Evolutionary conservation across 2,329 filamentous ascomycete species (phyloP), one percentile per base, ranked within the genome.

Genomic region (Ceratocystis colombiana): DNA sequence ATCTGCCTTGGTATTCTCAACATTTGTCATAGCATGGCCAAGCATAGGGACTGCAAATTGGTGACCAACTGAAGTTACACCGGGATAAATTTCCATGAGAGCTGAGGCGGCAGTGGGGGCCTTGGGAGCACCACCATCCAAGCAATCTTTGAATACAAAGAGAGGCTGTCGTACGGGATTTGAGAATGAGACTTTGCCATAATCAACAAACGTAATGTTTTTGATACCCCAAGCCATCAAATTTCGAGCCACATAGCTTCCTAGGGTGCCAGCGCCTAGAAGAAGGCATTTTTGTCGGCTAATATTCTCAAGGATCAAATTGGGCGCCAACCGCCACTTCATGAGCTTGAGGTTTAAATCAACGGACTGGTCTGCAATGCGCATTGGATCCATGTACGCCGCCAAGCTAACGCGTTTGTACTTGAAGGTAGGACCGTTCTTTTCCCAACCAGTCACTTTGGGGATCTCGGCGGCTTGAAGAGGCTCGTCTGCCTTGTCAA

Each of bases 321-420:
- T 86, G 0, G 94, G 94, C 6, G 91, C 90, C 71, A 99, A 90
- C 48, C 94, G 87, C 94, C 94, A 99, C 77, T 96, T 99, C 87
- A 99, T 99, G 67, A 99, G 82, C 76, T 97, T 97, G 68, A 97
- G 80, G 72, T 99, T 99, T 67, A 99, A 81, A 72, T 99, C 94
- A 8, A 97, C 93, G 0, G 92, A 91, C 74, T 96, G 91, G 73
- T 97, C 92, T 25, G 94, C 94, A 20, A 97, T 79, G 72, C 87
- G 86, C 44, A 82, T 79, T 5, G 94, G 93, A 73, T 99, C 92
- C 88, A 99, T 93, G 71, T 96, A 96, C 71, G 94, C 90, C 22
- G 88, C 88, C 7, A 99, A 80, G 72, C 95, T 90, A 15, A 90
- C 90, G 20, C 88, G 82, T 70, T 89, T 86, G 17, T 89, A 86